Percentiles rank a stretch among this genome's conserved stretches.
Evolutionary conservation across 805 yeast genomes (phyloP).

Genomic region (Lachancea mirantina): DNA sequence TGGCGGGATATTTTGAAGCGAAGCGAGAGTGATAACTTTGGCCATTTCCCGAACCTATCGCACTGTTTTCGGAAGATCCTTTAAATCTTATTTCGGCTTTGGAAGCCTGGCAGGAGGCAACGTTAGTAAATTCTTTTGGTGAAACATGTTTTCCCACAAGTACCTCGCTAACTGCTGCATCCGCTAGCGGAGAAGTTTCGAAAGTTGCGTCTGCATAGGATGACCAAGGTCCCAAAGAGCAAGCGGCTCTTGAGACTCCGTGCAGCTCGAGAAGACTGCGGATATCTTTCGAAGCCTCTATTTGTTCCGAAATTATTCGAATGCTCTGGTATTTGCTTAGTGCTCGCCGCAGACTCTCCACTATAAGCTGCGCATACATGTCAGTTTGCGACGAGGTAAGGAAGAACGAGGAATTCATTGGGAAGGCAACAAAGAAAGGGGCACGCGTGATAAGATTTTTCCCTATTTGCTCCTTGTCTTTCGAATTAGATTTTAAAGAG

Average conservation of each 20-base stretch:
- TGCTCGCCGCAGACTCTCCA: conserved; percentile 54
- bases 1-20: conserved; percentile 53
- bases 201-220: conserved; percentile 62
- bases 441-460: conserved; percentile 2
- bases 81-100: conserved; percentile 49
- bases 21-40: conserved; percentile 25
- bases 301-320: too few relatives aligned
- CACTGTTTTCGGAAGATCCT: too few relatives aligned
- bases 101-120: too few relatives aligned
- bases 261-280: too few relatives aligned
- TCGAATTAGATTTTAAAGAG: neutral
- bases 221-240: conserved; percentile 64
- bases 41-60: too few relatives aligned
- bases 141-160: conserved; percentile 27
- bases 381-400: conserved; percentile 48
- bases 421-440: conserved; percentile 53
- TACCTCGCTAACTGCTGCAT: conserved; percentile 36
- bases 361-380: conserved; percentile 43
- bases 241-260: conserved; percentile 56
- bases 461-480: neutral
- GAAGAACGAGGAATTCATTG: conserved; percentile 57
- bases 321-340: too few relatives aligned
- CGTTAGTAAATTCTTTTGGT: too few relatives aligned
- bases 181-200: conserved; percentile 58
- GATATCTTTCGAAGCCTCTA: too few relatives aligned